A percentile compares a stretch with the other conserved stretches of the same genome.
These are phyloP conservation scores for Metschnikowia vanudenii DNA, from an alignment of 805 yeast genomes.

Conservation along the genomic window DNA sequence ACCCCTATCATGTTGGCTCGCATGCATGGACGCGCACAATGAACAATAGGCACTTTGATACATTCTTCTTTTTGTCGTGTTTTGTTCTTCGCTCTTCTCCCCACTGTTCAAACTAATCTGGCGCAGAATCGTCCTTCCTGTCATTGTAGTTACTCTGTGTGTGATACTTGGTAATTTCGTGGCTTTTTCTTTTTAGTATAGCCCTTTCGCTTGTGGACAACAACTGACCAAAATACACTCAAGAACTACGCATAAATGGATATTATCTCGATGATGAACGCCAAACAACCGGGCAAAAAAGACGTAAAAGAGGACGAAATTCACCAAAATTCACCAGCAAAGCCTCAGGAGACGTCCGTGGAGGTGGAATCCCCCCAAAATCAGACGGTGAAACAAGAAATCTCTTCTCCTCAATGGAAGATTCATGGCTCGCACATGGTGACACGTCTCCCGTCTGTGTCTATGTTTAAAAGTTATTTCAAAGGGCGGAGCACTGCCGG, in stretches of 20 bases:
- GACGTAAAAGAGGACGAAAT: neutral
- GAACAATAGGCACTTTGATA: no score
- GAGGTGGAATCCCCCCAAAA: neutral
- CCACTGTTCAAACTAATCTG: no score
- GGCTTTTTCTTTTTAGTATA: neutral
- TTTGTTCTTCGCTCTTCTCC: no score
- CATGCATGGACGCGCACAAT: no score
- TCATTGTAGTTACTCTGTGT: no score
- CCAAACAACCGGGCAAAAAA: neutral
- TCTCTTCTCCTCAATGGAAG: constrained; percentile 25
- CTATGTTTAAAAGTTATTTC: constrained; percentile 4
- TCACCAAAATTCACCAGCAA: no score
- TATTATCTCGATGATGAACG: constrained; percentile 8
- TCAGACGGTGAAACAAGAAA: neutral
- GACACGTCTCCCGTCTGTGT: constrained; percentile 35
- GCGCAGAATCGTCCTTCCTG: no score
- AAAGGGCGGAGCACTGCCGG: neutral
- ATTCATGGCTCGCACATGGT: constrained; percentile 44
- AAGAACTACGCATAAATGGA: no score
- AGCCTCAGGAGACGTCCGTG: no score
- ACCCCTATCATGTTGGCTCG: no score
- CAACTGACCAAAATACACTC: neutral
- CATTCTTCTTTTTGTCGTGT: no score
- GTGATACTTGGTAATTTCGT: no score
- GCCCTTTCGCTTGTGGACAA: neutral